Base-by-base conservation (phyloP, 176 grass and related monocot genomes). In the Triticum dicoccoides region DNA sequence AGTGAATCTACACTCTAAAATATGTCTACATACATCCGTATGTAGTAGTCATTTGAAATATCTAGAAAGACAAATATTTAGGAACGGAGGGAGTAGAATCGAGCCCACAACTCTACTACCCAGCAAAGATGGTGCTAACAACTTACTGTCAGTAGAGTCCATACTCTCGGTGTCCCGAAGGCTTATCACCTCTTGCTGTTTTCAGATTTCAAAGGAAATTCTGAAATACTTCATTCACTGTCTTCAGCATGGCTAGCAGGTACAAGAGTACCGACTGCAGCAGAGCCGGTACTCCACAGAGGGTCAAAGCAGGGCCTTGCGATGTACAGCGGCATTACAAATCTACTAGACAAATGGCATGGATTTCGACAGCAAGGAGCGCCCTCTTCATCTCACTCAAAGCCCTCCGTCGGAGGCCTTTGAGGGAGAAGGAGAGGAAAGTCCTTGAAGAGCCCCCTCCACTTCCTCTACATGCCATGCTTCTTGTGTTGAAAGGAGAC, bases 371-470 rank as follows among this genome's bases (percentile, higher is more conserved):
- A 61, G 18, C 69, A 78, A 78, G 84, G 69, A 42, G 13, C 41
- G 42, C 80, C 67, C 85, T 62, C 67, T 87, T 41, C 66, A 4
- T 74, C 83, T 83, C 13, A 15, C 62, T 52, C 83, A 89, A 86
- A 86, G 79, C 75, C 59, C 87, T 89, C 74, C 86, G 1, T 3
- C 29, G 83, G 87, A 92, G 83, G 29, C 79, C 87, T 92, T 89
- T 89, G 90, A 92, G 87, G 87, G 83, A 92, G 90, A 88, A 79
- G 74, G n/a, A 80, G 73, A 79, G 73, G 21, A 80, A 51, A 54
- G 24, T 49, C 73, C 67, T 83, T 59, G 41, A 78, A 82, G 33
- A 56, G 17, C 73, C 47, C 47, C 10, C 12, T 27, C 77, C 25
- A 38, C 14, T 51, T 65, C 9, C 54, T 84, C 34, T n/a, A 29